These are phyloP conservation scores for Polyporus arcularius DNA, from an alignment of 768 basidiomycete species.

Conservation along the genomic window DNA sequence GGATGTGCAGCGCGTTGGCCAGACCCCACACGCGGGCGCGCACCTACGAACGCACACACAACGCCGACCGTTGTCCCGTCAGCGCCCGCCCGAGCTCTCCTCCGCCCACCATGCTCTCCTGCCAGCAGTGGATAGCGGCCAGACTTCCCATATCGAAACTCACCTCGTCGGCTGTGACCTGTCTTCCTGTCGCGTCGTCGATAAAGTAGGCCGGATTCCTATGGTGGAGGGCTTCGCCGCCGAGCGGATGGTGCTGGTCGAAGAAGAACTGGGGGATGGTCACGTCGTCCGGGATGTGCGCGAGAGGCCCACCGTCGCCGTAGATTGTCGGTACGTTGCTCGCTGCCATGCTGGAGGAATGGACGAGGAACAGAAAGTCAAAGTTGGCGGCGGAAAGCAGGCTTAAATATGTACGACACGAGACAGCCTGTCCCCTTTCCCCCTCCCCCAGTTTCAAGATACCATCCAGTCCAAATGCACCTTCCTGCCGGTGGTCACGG, in stretches of 20 bases:
- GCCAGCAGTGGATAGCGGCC: neutral
- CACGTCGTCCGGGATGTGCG: slow-evolving; percentile 49
- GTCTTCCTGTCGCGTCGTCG: slow-evolving; percentile 49
- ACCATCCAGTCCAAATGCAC: no score
- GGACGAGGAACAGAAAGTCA: no score
- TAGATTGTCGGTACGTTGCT: slow-evolving; percentile 13
- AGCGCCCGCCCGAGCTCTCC: slow-evolving; percentile 12
- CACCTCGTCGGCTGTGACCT: slow-evolving; percentile 43
- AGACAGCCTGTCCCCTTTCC: no score
- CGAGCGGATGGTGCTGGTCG: slow-evolving; percentile 43
- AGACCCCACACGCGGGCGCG: slow-evolving; percentile 48
- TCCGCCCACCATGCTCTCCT: neutral
- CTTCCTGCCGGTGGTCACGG: no score
- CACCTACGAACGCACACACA: slow-evolving; percentile 33
- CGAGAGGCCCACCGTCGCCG: slow-evolving; percentile 28
- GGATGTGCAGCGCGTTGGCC: slow-evolving; percentile 45
- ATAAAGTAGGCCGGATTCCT: slow-evolving; percentile 40
- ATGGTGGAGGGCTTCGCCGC: slow-evolving; percentile 34
- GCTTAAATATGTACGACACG: no score
- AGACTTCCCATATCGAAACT: neutral
- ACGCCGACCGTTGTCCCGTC: no score
- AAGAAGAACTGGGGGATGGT: slow-evolving; percentile 57
- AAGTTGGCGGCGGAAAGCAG: no score
- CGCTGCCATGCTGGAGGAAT: neutral
- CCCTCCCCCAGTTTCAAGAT: no score